Evolutionary conservation across 2,329 filamentous ascomycete species (phyloP).

Genomic region (Erysiphe pulchra): DNA sequence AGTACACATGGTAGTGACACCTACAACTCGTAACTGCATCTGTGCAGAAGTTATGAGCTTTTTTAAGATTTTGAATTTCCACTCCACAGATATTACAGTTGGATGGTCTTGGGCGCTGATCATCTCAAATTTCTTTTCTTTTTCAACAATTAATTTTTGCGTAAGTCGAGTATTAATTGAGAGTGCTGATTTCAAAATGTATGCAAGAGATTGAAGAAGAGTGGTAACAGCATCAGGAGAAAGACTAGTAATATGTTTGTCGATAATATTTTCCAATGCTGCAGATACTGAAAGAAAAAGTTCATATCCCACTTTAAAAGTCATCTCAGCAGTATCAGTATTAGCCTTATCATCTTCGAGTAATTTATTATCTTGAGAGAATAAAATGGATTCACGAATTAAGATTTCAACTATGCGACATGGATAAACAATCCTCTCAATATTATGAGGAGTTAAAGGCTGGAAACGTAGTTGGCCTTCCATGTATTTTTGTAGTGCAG

Average conservation of each 20-base stretch:
- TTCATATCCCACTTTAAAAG: constrained; percentile 17
- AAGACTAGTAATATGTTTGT: constrained; percentile 28
- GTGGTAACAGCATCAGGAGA: constrained; percentile 19
- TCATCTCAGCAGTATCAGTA: constrained; percentile 7
- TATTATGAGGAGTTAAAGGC: constrained; percentile 21
- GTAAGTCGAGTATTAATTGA: constrained; percentile 4
- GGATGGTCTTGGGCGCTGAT: constrained; percentile 16
- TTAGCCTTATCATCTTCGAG: constrained; percentile 5
- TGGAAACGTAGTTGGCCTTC: constrained; percentile 17
- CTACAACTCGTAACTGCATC: constrained; percentile 71
- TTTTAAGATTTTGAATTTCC: constrained; percentile 42
- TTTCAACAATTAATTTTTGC: constrained; percentile 5
- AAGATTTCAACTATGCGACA: constrained; percentile 7
- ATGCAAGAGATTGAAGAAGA: constrained; percentile 20
- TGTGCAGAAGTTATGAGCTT: constrained; percentile 59
- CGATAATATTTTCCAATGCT: constrained; percentile 21
- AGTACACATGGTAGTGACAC: constrained; percentile 45
- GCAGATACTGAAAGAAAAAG: constrained; percentile 20
- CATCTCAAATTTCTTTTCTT: constrained; percentile 8
- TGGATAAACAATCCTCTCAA: constrained; percentile 10
- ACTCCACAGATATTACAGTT: constrained; percentile 31
- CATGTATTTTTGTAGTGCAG: constrained; percentile 19
- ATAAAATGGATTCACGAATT: constrained; percentile 4
- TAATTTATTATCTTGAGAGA: not conserved
- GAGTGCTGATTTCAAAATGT: constrained; percentile 16